Evolutionary conservation across 371 early-diverging fungal species (phyloP).

Genomic region (Zychaea mexicana): DNA sequence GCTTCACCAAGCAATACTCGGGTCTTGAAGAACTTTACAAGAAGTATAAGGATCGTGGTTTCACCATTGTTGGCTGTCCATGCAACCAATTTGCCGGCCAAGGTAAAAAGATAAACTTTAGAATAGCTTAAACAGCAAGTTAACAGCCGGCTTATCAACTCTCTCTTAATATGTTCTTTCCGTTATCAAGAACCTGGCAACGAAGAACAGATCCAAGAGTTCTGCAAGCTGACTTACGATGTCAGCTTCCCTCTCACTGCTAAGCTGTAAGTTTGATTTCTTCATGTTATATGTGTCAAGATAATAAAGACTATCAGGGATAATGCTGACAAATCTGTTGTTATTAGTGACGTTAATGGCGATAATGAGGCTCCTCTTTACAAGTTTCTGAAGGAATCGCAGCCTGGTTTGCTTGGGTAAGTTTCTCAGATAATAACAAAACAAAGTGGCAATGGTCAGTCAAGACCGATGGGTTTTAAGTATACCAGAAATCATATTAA

Average conservation of each 20-base stretch:
- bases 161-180: neutral
- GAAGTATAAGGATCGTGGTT: conserved; percentile 78
- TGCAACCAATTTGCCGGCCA: conserved; percentile 90
- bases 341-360: conserved; percentile 79
- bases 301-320: neutral
- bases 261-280: conserved; percentile 62
- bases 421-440: neutral
- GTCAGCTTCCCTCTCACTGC: conserved; percentile 86
- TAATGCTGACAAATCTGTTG: neutral
- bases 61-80: conserved; percentile 83
- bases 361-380: conserved; percentile 73
- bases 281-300: too few species aligned
- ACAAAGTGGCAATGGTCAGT: too few species aligned
- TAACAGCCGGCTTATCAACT: neutral
- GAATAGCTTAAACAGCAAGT: neutral
- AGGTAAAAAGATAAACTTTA: conserved; percentile 54
- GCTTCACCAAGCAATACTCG: conserved; percentile 87
- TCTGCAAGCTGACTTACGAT: conserved; percentile 70
- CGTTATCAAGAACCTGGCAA: conserved; percentile 53
- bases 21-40: conserved; percentile 83
- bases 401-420: conserved; percentile 64
- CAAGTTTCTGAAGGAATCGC: conserved; percentile 69
- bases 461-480: too few species aligned
- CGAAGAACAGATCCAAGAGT: conserved; percentile 62
- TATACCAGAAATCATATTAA: too few species aligned